Base-by-base conservation (phyloP, 1,284 basidiomycete genomes). In the Rhodotorula sp. region DNA sequence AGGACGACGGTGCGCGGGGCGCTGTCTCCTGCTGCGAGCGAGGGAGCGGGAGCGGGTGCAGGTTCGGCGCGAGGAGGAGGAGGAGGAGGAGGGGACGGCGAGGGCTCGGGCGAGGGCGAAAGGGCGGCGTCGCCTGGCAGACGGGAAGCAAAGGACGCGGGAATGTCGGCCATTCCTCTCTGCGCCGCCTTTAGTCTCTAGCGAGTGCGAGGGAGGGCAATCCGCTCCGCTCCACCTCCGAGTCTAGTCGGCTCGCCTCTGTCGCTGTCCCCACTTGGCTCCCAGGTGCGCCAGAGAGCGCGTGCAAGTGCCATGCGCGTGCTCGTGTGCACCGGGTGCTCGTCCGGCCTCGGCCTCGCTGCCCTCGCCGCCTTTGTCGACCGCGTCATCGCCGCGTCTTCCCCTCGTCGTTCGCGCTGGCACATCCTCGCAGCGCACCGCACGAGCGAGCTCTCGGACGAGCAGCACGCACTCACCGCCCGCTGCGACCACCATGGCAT, bases 241-340 rank as follows among this genome's bases (percentile, higher is more conserved):
- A 34, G 34, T 70, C 44, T 44, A 23, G 21, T 70, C 54, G 10
- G n/a, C 56, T 58, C 56, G 23, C 42, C 54, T 16, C 10, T 21
- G 3, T 9, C 34, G 17, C 3, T 41, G 41, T 42, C 55, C 7
- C 21, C 56, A 34, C 19, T 13, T 23, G 23, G 23, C 42, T 7
- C 56, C 41, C 34, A 23, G n/a, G 8, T 12, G 8, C 21, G 9
- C 41, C 34, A 34, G 34, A 34, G 34, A 34, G 34, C 2, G 34
- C 34, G 34, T 34, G 34, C 34, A 34, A 34, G 34, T 0, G 7
- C 8, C 41, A 65, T 68, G 66, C 27, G 53, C 16, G 61, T 57
- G 0, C 55, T 66, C 16, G 64, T 74, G 16, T 17, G 34, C 42
- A 74, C 68, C 0, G 72, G 72, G 2, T 58, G 63, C 53, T 65